These are phyloP conservation scores for Climacium dendroides DNA, from an alignment of 225 moss, liverwort and hornwort genomes.

Conservation along the genomic window DNA sequence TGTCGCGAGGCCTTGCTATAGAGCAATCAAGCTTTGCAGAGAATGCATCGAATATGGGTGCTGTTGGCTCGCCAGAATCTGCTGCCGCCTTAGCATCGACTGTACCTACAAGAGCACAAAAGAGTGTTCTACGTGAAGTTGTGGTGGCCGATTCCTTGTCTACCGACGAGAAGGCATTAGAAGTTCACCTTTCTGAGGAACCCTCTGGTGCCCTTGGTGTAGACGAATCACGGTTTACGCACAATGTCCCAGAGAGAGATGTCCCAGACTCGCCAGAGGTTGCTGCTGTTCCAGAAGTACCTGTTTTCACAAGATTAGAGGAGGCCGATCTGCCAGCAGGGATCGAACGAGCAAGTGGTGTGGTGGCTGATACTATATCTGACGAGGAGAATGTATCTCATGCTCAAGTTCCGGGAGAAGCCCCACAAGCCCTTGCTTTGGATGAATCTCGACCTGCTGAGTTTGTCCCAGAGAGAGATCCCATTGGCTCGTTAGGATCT, in stretches of 20 bases:
- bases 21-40: background rate
- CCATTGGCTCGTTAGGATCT: background rate
- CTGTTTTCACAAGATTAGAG: background rate
- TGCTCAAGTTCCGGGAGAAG: background rate
- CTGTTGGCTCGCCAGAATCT: background rate
- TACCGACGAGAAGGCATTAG: background rate
- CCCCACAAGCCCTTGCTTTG: background rate
- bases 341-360: background rate
- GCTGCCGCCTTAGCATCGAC: background rate
- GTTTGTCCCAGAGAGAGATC: background rate
- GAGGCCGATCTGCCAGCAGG: background rate
- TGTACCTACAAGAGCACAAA: background rate
- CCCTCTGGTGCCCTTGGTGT: background rate
- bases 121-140: background rate
- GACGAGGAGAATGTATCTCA: background rate
- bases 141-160: background rate
- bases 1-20: background rate
- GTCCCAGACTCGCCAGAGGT: background rate
- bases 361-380: background rate
- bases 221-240: background rate
- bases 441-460: background rate
- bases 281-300: background rate
- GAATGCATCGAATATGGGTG: background rate
- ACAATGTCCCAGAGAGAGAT: background rate
- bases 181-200: background rate